Percentiles rank a stretch among this genome's conserved stretches.
phyloP scores from a whole-genome alignment of 140 eudicot species.

The Cichorium intybus region DNA sequence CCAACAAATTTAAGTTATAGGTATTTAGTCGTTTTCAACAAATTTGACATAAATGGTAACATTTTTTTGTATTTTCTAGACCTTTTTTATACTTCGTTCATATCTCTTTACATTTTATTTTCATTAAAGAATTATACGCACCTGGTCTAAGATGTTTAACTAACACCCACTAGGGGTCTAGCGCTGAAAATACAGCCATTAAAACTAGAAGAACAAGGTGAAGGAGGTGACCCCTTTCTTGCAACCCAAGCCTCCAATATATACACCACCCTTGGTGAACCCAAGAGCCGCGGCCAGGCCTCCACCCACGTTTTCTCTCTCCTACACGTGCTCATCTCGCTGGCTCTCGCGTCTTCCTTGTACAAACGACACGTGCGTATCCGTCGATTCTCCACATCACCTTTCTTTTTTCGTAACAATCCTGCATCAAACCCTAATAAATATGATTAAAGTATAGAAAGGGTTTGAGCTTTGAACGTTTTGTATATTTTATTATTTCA shows the following conservation, averaged over 20 bases:
- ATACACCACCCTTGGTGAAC: conserved; percentile 22
- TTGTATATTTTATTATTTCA: no score
- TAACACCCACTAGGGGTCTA: not conserved
- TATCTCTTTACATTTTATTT: no score
- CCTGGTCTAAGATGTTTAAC: no score
- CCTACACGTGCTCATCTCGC: conserved; percentile 17
- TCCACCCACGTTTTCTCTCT: not conserved
- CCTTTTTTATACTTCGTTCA: no score
- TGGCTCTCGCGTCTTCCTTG: conserved; percentile 16
- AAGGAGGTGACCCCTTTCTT: conserved; percentile 28
- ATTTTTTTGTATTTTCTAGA: no score
- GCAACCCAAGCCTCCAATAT: conserved; percentile 12
- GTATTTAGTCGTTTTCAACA: no score
- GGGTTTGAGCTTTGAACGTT: not conserved
- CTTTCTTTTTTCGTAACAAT: not conserved
- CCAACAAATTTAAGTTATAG: no score
- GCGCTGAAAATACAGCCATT: not conserved
- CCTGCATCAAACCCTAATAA: no score
- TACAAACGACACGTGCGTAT: conserved; percentile 15
- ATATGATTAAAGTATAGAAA: no score
- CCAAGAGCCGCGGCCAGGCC: conserved; percentile 20
- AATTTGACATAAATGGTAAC: no score
- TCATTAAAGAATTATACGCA: no score
- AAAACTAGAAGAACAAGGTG: not conserved
- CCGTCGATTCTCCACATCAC: conserved; percentile 30